Base-by-base conservation (phyloP, 495 filamentous ascomycete genomes). In the Bacidia gigantensis region DNA sequence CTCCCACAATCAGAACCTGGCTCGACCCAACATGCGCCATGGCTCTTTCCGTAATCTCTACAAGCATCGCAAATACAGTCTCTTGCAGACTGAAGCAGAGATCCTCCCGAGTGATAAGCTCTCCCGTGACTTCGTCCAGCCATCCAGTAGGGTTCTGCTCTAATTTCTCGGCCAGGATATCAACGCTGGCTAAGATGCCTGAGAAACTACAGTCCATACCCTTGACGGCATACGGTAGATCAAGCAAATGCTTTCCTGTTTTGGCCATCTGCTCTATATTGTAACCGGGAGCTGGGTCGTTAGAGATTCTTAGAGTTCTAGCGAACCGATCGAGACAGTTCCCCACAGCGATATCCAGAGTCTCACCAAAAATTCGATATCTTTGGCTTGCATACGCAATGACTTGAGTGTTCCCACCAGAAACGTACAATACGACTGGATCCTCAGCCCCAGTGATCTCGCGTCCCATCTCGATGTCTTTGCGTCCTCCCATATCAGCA, bases 201-300 rank as follows among this genome's bases (percentile, higher is more conserved):
- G 82, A 87, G 66, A 98, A 96, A 23, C 85, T 90, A 59, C 85
- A 89, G 65, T 98, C 92, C 92, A 98, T 98, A 38, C 92, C 92
- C 62, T 98, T 98, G 26, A 98, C 92, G 14, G 88, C 79, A 62
- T 98, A 98, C 2, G 92, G 93, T 25, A 98, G 72, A 54, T 97
- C 92, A 5, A 97, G 69, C 29, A 97, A 67, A 46, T 78, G 68
- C 45, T 73, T 74, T 5, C 80, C 85, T 54, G 78, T 69, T 68
- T 95, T 96, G 11, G 92, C 92, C 24, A 96, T 73, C 69, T 95
- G 86, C 72, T 98, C 92, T 61, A 98, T 95, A 64, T 98, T 98
- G 63, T 96, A 95, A 38, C 92, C 92, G 0, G 92, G 92, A 7
- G 89, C 89, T 0, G 92, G 92, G 66, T 98, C 93, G 61, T 98